A percentile compares a stretch with the other conserved stretches of the same genome.
Evolutionary conservation across 805 yeast genomes (phyloP).

Genomic region (Pichia phayaonensis): DNA sequence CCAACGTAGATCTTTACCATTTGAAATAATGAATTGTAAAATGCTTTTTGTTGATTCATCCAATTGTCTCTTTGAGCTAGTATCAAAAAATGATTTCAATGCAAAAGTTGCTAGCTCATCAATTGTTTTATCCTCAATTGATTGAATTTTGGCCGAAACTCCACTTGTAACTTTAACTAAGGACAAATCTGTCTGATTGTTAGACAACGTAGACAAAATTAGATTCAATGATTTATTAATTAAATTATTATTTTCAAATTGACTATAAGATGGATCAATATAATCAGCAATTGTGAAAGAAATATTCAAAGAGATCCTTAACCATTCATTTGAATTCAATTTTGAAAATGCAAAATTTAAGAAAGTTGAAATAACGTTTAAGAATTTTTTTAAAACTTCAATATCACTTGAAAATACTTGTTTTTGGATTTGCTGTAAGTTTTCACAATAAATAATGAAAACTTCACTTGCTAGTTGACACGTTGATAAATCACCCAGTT

Average conservation of each 20-base stretch:
- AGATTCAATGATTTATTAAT: slow-evolving; percentile 31
- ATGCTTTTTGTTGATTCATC: slow-evolving; percentile 48
- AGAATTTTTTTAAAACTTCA: slow-evolving; percentile 33
- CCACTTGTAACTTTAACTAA: slow-evolving; percentile 12
- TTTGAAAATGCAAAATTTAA: slow-evolving; percentile 19
- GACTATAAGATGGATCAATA: slow-evolving; percentile 18
- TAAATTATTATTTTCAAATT: slow-evolving; percentile 12
- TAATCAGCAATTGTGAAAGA: slow-evolving; percentile 31
- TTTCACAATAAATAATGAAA: slow-evolving; percentile 25
- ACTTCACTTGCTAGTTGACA: slow-evolving; percentile 37
- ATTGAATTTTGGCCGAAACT: not conserved
- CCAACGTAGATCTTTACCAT: slow-evolving; percentile 37
- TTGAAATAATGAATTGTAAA: slow-evolving; percentile 34
- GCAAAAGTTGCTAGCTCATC: slow-evolving; percentile 28
- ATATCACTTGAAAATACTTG: slow-evolving; percentile 39
- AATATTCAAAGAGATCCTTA: slow-evolving; percentile 33
- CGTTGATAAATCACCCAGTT: slow-evolving; percentile 53
- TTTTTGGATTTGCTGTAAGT: slow-evolving; percentile 21
- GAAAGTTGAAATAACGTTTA: slow-evolving; percentile 21
- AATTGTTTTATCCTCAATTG: not conserved
- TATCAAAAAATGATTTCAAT: slow-evolving; percentile 54
- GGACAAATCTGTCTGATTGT: slow-evolving; percentile 14
- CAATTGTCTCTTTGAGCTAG: slow-evolving; percentile 55
- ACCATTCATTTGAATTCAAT: slow-evolving; percentile 35
- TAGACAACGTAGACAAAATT: slow-evolving; percentile 30